Conservation (phyloP, 306 rosid species). For the Aeschynomene evenia region DNA sequence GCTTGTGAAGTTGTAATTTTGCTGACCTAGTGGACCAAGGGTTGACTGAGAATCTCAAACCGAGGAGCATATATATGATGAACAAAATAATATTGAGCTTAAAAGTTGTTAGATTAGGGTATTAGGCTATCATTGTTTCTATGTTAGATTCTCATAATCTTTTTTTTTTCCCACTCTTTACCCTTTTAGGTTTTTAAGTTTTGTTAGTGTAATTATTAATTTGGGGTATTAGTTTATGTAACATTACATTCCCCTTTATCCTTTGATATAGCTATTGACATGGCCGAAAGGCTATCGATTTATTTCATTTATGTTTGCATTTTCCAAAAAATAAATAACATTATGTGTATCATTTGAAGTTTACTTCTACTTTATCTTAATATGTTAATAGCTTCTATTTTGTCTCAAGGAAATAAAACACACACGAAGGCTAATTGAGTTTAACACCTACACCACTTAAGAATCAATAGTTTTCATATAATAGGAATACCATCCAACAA, state of each 20-base stretch:
- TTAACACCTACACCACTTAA: too few species aligned
- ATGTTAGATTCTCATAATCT: slow-evolving; percentile 25
- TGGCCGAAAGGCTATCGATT: slow-evolving; percentile 39
- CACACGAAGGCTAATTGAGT: too few species aligned
- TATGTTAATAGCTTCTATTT: too few species aligned
- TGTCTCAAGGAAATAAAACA: too few species aligned
- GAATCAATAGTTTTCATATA: too few species aligned
- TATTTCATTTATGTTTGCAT: slow-evolving; percentile 44
- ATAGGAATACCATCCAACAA: too few species aligned
- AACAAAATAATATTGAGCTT: slow-evolving; percentile 28
- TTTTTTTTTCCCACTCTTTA: neutral
- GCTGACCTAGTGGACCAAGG: slow-evolving; percentile 21
- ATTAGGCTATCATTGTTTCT: too few species aligned
- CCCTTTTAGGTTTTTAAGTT: neutral
- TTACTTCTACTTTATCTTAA: neutral
- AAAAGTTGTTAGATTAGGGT: slow-evolving; percentile 36
- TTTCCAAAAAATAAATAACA: slow-evolving; percentile 43
- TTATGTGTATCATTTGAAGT: neutral
- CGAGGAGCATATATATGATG: slow-evolving; percentile 29
- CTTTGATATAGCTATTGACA: slow-evolving; percentile 28
- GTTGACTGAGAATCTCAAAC: slow-evolving; percentile 17
- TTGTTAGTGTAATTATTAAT: slow-evolving; percentile 38
- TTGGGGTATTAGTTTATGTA: slow-evolving; percentile 27
- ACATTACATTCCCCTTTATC: slow-evolving; percentile 20
- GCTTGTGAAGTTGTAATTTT: slow-evolving; percentile 31